phyloP scores from a whole-genome alignment of 441 rosid genomes.

The Hura crepitans region DNA sequence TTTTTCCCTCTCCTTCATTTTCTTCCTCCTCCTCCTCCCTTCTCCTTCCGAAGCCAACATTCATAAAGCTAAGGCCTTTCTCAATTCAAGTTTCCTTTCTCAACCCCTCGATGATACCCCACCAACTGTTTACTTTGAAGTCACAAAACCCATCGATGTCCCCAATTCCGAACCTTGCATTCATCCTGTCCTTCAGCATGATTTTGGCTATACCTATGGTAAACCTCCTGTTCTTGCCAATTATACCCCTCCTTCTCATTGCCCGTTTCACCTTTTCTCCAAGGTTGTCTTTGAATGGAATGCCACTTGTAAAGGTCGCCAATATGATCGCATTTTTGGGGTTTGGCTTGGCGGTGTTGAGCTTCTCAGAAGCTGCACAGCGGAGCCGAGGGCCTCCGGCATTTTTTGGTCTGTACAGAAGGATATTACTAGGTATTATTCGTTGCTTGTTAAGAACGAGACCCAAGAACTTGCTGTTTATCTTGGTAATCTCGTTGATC shows the following conservation, averaged over 20 bases:
- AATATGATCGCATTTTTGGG: slow-evolving; percentile 80
- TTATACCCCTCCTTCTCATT: slow-evolving; percentile 55
- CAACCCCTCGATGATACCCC: slow-evolving; percentile 21
- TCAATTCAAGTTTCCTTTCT: background rate
- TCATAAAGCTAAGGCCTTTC: slow-evolving; percentile 26
- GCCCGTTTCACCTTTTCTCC: slow-evolving; percentile 48
- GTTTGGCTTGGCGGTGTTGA: slow-evolving; percentile 80
- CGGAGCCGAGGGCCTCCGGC: slow-evolving; percentile 75
- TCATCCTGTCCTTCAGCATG: slow-evolving; percentile 53
- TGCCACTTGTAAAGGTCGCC: slow-evolving; percentile 68
- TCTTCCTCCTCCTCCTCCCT: slow-evolving; percentile 22
- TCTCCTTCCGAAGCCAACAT: slow-evolving; percentile 29
- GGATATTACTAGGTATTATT: slow-evolving; percentile 72
- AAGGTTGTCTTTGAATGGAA: slow-evolving; percentile 70
- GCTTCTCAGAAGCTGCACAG: slow-evolving; percentile 92
- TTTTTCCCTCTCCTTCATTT: slow-evolving; percentile 12
- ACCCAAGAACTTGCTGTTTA: slow-evolving; percentile 57
- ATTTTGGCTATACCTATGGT: slow-evolving; percentile 61
- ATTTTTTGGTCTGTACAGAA: slow-evolving; percentile 69
- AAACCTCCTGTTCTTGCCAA: slow-evolving; percentile 43
- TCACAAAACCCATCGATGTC: slow-evolving; percentile 51
- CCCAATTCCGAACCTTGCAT: slow-evolving; percentile 51
- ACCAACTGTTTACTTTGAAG: slow-evolving; percentile 69
- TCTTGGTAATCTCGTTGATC: slow-evolving; percentile 57
- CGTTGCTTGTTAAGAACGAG: slow-evolving; percentile 50